Evolutionary conservation across 108 stramenopile genomes (phyloP).

Genomic region (Skeletonema costatum): DNA sequence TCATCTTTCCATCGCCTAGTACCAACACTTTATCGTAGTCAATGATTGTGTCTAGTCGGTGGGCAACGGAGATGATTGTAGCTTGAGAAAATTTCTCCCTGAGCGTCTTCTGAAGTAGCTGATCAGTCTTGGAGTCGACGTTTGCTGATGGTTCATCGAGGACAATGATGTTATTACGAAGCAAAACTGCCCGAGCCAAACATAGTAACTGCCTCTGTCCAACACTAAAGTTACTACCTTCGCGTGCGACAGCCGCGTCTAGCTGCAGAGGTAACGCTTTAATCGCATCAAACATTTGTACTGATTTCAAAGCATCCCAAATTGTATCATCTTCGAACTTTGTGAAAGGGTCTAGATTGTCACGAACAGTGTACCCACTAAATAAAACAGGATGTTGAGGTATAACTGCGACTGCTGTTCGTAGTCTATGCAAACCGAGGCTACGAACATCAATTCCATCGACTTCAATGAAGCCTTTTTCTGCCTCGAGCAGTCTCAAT

Average conservation of each 20-base stretch:
- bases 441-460: slow-evolving; percentile 7
- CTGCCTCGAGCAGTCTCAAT: slow-evolving; percentile 60
- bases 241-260: slow-evolving; percentile 45
- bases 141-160: slow-evolving; percentile 60
- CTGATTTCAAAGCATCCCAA: slow-evolving; percentile 40
- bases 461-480: slow-evolving; percentile 16
- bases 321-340: slow-evolving; percentile 23
- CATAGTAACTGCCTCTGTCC: slow-evolving; percentile 78
- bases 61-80: slow-evolving; percentile 89
- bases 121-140: slow-evolving; percentile 48
- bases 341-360: slow-evolving; percentile 17
- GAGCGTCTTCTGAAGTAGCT: slow-evolving; percentile 38
- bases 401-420: slow-evolving; percentile 19
- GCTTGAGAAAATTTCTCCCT: slow-evolving; percentile 51
- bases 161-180: slow-evolving; percentile 32
- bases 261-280: slow-evolving; percentile 23
- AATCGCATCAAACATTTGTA: slow-evolving; percentile 49
- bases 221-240: slow-evolving; percentile 55
- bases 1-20: slow-evolving; percentile 70
- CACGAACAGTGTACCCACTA: slow-evolving; percentile 11
- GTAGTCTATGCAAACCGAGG: slow-evolving; percentile 16
- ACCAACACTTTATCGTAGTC: slow-evolving; percentile 85
- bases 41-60: slow-evolving; percentile 88
- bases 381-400: slow-evolving; percentile 21
- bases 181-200: slow-evolving; percentile 59